Conservation (phyloP, 2,329 filamentous ascomycete genomes). For the Aspergillus carbonarius region DNA sequence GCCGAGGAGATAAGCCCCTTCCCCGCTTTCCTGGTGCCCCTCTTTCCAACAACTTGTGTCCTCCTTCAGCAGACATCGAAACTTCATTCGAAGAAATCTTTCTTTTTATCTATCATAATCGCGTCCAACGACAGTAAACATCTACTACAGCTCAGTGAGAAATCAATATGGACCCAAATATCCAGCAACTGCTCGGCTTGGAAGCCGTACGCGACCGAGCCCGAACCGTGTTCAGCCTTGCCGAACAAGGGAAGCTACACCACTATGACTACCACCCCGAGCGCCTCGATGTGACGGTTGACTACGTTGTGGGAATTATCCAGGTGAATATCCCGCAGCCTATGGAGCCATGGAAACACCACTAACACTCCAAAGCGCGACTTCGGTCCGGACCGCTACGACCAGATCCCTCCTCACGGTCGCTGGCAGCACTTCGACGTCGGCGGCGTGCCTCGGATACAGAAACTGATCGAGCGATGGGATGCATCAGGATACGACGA, state of each 20-base stretch:
- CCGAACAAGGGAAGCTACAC: conserved; percentile 40
- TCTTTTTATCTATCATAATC: neutral
- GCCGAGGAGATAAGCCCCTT: conserved; percentile 9
- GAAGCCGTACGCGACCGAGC: conserved; percentile 31
- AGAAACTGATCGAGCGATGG: conserved; percentile 49
- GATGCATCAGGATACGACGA: conserved; percentile 43
- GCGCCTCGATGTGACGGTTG: conserved; percentile 40
- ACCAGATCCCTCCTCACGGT: conserved; percentile 55
- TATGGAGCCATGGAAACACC: neutral
- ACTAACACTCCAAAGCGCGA: conserved; percentile 45
- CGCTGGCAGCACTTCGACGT: conserved; percentile 66
- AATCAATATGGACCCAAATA: conserved; percentile 19
- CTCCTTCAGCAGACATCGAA: neutral
- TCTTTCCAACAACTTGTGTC: neutral
- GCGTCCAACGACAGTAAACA: neutral
- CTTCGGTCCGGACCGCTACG: conserved; percentile 50
- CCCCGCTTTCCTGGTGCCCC: conserved; percentile 2
- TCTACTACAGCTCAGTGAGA: neutral
- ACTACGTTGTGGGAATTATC: conserved; percentile 48
- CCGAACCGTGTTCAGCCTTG: conserved; percentile 32
- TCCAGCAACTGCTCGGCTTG: conserved; percentile 30
- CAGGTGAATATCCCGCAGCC: conserved; percentile 30
- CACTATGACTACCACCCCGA: conserved; percentile 46
- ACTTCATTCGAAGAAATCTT: neutral
- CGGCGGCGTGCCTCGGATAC: conserved; percentile 53